Base-by-base conservation (phyloP, 1,139 yeast genomes). In the Suhomyces kunorum region DNA sequence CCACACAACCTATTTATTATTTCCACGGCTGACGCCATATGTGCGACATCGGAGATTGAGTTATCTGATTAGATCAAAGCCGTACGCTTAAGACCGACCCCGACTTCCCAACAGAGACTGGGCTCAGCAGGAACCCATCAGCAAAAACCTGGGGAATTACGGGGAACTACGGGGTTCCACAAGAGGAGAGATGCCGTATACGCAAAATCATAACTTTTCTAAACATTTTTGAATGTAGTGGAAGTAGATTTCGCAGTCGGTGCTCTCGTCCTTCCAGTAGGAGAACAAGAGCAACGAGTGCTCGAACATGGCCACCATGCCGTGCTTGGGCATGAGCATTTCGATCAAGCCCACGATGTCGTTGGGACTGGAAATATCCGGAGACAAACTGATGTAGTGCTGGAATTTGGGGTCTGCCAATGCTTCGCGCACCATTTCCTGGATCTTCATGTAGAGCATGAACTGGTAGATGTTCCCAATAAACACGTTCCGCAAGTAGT, bases 201-300 rank as follows among this genome's bases (percentile, higher is more conserved):
- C 12, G 6, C 3, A 22, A 2, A 9, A 8, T 26, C 14, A 30
- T 17, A 50, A 39, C 36, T 39, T 36, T 6, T 34, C 54, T 32
- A 66, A 47, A 36, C 66, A 59, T 38, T 49, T 55, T 31, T 51
- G 46, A 19, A 61, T 49, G 34, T 58, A 54, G 13, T 55, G 58
- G 24, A 53, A 49, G 43, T 66, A 68, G 3, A 67, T 52, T 17
- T 38, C 49, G 50, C 73, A 68, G 43, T 68, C 74, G n/a, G 44
- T 48, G 36, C 65, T 52, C 44, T 69, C 74, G 18, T 58, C 63
- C 46, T 61, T 59, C 74, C 74, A 69, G 48, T 69, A 69, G 23
- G 64, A 59, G 37, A 61, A 61, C 15, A 67, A 55, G 34, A 65
- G 50, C 22, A 62, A 43, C 2, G 64, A 52, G 47, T 67, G 70